Conservation (phyloP, 306 rosid species). For the Castanopsis chinensis region DNA sequence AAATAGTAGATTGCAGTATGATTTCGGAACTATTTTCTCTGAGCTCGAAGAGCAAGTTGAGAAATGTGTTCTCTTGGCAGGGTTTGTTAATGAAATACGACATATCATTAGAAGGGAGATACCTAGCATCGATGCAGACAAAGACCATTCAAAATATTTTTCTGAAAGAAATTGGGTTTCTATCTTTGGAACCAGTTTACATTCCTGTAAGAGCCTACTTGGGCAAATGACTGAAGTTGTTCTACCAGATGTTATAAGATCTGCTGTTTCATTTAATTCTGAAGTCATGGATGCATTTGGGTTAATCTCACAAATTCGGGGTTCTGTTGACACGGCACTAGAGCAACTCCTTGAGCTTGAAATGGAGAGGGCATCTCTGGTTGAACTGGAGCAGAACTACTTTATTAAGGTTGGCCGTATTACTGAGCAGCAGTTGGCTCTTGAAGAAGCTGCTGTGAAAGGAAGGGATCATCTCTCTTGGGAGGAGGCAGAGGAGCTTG, state of each 20-base stretch:
- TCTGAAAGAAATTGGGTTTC: slow-evolving; percentile 75
- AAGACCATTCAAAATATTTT: slow-evolving; percentile 35
- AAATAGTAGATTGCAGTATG: slow-evolving; percentile 39
- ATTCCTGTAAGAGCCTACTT: slow-evolving; percentile 62
- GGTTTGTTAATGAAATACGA: slow-evolving; percentile 56
- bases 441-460: slow-evolving; percentile 87
- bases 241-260: slow-evolving; percentile 73
- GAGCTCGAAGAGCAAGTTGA: slow-evolving; percentile 85
- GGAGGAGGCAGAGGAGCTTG: slow-evolving; percentile 99
- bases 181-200: slow-evolving; percentile 57
- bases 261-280: slow-evolving; percentile 74
- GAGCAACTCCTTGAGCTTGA: slow-evolving; percentile 85
- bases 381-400: slow-evolving; percentile 84
- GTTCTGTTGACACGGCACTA: slow-evolving; percentile 74
- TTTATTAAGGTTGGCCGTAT: slow-evolving; percentile 80
- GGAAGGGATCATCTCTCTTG: slow-evolving; percentile 96
- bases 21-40: slow-evolving; percentile 55
- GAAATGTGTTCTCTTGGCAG: slow-evolving; percentile 77
- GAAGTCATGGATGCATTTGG: slow-evolving; percentile 95
- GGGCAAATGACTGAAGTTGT: slow-evolving; percentile 80
- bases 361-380: slow-evolving; percentile 70
- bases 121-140: slow-evolving; percentile 38
- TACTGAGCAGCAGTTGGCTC: slow-evolving; percentile 89
- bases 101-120: slow-evolving; percentile 49
- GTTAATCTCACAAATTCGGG: slow-evolving; percentile 83